Evolutionary conservation across 768 basidiomycete species (phyloP).

Genomic region (Infundibulicybe gibba): DNA sequence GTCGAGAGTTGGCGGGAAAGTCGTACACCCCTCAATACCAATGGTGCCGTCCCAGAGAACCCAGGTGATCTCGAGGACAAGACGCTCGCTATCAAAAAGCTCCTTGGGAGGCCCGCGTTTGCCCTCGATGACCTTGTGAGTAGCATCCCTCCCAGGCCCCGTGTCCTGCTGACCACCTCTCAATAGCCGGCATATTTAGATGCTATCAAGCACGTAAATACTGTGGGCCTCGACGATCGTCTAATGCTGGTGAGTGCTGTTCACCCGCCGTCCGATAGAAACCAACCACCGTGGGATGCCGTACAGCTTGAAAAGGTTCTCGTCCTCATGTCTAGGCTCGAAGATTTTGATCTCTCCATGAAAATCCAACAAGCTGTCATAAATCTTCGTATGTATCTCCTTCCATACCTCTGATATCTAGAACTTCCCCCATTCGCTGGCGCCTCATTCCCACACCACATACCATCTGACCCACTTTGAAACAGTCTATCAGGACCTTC

Average conservation of each 20-base stretch:
- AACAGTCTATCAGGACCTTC: slow-evolving; percentile 75
- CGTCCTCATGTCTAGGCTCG: slow-evolving; percentile 52
- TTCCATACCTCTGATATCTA: slow-evolving; percentile 4
- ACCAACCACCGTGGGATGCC: slow-evolving; percentile 6
- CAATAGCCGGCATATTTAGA: slow-evolving; percentile 48
- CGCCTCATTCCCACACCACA: slow-evolving; percentile 9
- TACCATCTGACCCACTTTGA: slow-evolving; percentile 7
- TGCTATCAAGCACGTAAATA: slow-evolving; percentile 36
- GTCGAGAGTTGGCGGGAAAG: slow-evolving; percentile 18
- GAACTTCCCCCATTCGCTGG: neutral
- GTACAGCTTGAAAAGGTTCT: slow-evolving; percentile 63
- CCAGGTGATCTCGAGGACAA: slow-evolving; percentile 16
- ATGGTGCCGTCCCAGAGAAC: slow-evolving; percentile 22
- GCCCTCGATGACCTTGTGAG: slow-evolving; percentile 24
- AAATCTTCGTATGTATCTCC: slow-evolving; percentile 45
- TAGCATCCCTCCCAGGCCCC: neutral
- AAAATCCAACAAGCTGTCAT: slow-evolving; percentile 50
- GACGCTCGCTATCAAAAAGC: slow-evolving; percentile 22
- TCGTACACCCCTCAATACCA: slow-evolving; percentile 25
- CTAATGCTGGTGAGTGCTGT: slow-evolving; percentile 45
- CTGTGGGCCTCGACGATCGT: slow-evolving; percentile 53
- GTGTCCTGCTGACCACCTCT: neutral
- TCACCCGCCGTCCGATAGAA: neutral
- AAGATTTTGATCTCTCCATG: slow-evolving; percentile 22
- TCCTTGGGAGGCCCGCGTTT: slow-evolving; percentile 23